These are phyloP conservation scores for Sindora glabra DNA, from an alignment of 306 rosid genomes.

Conservation along the genomic window DNA sequence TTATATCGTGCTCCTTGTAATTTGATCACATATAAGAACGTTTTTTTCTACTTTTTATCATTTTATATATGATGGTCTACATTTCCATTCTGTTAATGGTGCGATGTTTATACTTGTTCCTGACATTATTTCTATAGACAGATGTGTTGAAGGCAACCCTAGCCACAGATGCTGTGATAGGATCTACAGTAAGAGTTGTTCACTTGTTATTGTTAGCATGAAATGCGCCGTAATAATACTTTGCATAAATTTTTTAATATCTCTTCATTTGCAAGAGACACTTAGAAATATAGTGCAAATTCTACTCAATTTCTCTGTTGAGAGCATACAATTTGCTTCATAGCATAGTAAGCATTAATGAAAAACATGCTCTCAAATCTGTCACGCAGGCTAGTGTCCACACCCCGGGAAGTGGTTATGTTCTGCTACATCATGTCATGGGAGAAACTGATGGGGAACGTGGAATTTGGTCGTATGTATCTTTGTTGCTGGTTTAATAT, in stretches of 20 bases:
- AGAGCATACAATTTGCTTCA: background rate
- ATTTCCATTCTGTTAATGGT: background rate
- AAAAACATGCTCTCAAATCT: background rate
- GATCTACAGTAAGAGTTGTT: slow-evolving; percentile 56
- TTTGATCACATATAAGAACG: background rate
- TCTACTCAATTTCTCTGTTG: slow-evolving; percentile 1
- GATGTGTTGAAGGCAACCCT: slow-evolving; percentile 94
- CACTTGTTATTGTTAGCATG: slow-evolving; percentile 15
- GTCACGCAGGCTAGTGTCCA: slow-evolving; percentile 64
- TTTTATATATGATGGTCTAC: background rate
- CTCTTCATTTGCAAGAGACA: slow-evolving; percentile 1
- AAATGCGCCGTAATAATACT: background rate
- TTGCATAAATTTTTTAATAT: background rate
- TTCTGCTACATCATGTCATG: slow-evolving; percentile 94
- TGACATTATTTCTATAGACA: slow-evolving; percentile 38
- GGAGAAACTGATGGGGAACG: slow-evolving; percentile 92
- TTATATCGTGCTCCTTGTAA: background rate
- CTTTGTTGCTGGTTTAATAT: slow-evolving; percentile 24
- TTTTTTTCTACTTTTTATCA: background rate
- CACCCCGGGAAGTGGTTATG: slow-evolving; percentile 96
- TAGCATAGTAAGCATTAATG: background rate
- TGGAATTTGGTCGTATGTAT: slow-evolving; percentile 95
- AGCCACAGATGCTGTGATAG: slow-evolving; percentile 89
- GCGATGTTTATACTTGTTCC: slow-evolving; percentile 5
- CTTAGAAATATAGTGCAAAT: background rate